Evolutionary conservation across 2,329 filamentous ascomycete species (phyloP).

Genomic region (Exophiala sp.): DNA sequence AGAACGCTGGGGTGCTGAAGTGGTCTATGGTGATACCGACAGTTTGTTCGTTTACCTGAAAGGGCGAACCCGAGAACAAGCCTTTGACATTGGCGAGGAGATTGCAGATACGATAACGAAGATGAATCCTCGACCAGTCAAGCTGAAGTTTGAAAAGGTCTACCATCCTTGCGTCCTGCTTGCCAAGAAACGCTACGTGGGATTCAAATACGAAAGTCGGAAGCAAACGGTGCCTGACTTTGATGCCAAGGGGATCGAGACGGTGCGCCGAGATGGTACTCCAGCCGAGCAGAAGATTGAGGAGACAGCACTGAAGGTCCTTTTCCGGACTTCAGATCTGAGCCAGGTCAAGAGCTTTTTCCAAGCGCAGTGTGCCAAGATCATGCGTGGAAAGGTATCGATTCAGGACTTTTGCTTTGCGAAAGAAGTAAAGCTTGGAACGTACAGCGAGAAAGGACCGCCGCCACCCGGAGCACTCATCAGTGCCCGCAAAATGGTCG

Average conservation of each 20-base stretch:
- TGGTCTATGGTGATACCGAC: constrained; percentile 97
- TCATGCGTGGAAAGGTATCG: constrained; percentile 82
- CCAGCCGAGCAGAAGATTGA: constrained; percentile 96
- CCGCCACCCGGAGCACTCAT: constrained; percentile 86
- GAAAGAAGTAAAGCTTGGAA: constrained; percentile 83
- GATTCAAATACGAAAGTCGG: constrained; percentile 87
- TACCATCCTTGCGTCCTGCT: constrained; percentile 93
- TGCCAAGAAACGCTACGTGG: constrained; percentile 96
- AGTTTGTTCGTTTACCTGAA: constrained; percentile 88
- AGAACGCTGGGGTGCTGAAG: constrained; percentile 84
- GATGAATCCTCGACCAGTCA: constrained; percentile 85
- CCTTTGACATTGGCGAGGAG: constrained; percentile 88
- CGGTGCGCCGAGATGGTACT: constrained; percentile 88
- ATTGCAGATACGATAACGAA: constrained; percentile 84
- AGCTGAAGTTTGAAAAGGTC: constrained; percentile 97
- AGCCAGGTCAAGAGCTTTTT: constrained; percentile 88
- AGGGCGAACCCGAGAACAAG: constrained; percentile 79
- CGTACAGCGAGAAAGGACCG: constrained; percentile 75
- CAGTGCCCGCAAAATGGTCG: constrained; percentile 78
- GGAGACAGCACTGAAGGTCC: constrained; percentile 80
- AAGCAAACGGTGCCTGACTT: constrained; percentile 79
- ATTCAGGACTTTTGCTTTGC: constrained; percentile 97
- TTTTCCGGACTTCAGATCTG: constrained; percentile 87
- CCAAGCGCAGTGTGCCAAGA: constrained; percentile 83
- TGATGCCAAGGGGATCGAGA: constrained; percentile 98